Evolutionary conservation across 192 early-diverging fungal species (phyloP).

Genomic region (Entomortierella beljakovae): DNA sequence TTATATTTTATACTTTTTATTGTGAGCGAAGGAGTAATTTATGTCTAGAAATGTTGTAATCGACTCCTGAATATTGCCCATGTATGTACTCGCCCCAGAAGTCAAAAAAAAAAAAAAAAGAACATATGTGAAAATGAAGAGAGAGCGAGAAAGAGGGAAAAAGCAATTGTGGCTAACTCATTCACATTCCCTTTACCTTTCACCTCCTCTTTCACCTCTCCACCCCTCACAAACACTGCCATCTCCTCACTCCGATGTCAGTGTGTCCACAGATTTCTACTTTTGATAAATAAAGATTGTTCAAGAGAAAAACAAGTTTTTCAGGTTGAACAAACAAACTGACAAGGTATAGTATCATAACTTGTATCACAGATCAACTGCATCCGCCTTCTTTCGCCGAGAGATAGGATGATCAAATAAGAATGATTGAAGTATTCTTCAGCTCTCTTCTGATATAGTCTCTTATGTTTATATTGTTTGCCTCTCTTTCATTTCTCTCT

Average conservation of each 20-base stretch:
- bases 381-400: no score
- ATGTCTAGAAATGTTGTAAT: neutral
- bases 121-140: no score
- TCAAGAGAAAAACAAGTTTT: neutral
- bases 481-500: no score
- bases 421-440: no score
- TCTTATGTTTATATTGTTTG: no score
- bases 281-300: neutral
- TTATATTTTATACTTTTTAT: no score
- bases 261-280: neutral
- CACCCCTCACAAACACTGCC: neutral
- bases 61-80: neutral
- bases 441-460: no score
- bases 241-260: neutral
- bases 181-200: neutral
- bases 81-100: neutral
- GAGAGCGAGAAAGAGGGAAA: no score
- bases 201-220: neutral
- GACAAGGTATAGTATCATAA: neutral
- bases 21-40: neutral
- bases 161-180: no score
- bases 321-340: neutral
- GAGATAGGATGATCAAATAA: no score
- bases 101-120: neutral
- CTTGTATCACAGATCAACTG: no score